Conservation (phyloP, 1,284 basidiomycete genomes). For the Anthracocystis setariae region DNA sequence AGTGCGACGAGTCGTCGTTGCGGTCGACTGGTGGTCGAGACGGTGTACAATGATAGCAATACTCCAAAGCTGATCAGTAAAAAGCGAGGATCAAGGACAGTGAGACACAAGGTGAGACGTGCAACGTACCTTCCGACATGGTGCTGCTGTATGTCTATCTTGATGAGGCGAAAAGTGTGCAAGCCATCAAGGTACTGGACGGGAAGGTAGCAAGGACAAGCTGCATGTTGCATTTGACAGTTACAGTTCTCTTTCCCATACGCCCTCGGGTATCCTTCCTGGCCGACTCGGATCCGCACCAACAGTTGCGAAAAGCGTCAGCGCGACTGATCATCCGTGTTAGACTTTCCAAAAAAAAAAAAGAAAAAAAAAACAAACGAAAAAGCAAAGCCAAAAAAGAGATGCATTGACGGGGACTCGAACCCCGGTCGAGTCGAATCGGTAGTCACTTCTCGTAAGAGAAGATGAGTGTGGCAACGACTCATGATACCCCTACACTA, state of each 20-base stretch:
- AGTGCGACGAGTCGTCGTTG: slow-evolving; percentile 36
- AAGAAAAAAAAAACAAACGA: neutral
- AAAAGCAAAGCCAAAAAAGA: slow-evolving; percentile 18
- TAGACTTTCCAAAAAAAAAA: neutral
- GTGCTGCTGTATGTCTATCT: neutral
- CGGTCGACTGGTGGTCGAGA: slow-evolving; percentile 20
- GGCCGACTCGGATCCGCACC: slow-evolving; percentile 27
- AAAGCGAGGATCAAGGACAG: neutral
- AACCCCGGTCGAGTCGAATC: slow-evolving; percentile 57
- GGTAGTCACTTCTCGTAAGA: slow-evolving; percentile 3
- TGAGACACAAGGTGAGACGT: neutral
- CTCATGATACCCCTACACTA: slow-evolving; percentile 54
- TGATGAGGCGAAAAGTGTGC: neutral
- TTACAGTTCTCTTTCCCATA: neutral
- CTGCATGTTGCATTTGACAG: slow-evolving; percentile 3
- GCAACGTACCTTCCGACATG: slow-evolving; percentile 40
- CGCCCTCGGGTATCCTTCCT: neutral
- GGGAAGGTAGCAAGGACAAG: neutral
- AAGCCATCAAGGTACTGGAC: neutral
- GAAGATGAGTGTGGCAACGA: slow-evolving; percentile 45
- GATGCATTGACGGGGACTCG: slow-evolving; percentile 58
- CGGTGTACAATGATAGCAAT: no score
- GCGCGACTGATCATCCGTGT: no score
- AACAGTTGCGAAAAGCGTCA: no score
- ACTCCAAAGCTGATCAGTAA: neutral